phyloP scores from a whole-genome alignment of 352 stramenopile genomes.

The Phytophthora pisi region DNA sequence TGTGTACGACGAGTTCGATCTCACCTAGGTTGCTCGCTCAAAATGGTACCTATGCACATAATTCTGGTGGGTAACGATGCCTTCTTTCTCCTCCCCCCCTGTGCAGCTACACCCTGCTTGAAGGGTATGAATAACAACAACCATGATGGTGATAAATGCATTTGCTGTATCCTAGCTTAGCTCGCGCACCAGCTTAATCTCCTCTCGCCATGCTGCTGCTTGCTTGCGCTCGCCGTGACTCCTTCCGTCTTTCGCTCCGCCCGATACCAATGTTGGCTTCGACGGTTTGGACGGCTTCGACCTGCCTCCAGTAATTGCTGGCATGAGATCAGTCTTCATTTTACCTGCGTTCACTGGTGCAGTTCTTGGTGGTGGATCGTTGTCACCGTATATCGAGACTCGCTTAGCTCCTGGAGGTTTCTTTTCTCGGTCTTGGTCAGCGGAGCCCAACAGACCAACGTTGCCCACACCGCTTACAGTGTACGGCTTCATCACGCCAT shows the following conservation, averaged over 20 bases:
- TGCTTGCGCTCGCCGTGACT: constrained; percentile 54
- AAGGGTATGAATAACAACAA: constrained; percentile 15
- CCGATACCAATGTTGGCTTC: constrained; percentile 9
- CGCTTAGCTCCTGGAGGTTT: constrained; percentile 28
- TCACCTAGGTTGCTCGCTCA: constrained; percentile 53
- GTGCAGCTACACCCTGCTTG: neutral
- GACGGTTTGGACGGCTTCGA: constrained; percentile 9
- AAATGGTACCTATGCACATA: constrained; percentile 3
- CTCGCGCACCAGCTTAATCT: constrained; percentile 67
- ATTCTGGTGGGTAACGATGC: constrained; percentile 18
- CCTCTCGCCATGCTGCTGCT: constrained; percentile 43
- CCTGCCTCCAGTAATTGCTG: constrained; percentile 16
- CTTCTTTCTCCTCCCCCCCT: constrained; percentile 8
- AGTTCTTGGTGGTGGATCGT: constrained; percentile 14
- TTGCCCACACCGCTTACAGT: constrained; percentile 63
- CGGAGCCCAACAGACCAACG: constrained; percentile 45
- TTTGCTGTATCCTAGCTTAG: constrained; percentile 40
- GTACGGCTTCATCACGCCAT: constrained; percentile 36
- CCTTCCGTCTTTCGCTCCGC: constrained; percentile 14
- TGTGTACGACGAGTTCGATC: constrained; percentile 74
- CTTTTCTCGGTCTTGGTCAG: constrained; percentile 29
- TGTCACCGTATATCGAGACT: constrained; percentile 19
- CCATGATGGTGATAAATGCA: constrained; percentile 18
- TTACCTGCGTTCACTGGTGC: constrained; percentile 26
- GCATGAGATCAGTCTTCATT: constrained; percentile 35